phyloP scores from a whole-genome alignment of 1,139 yeast species.

The Debaryomyces fabryi region DNA sequence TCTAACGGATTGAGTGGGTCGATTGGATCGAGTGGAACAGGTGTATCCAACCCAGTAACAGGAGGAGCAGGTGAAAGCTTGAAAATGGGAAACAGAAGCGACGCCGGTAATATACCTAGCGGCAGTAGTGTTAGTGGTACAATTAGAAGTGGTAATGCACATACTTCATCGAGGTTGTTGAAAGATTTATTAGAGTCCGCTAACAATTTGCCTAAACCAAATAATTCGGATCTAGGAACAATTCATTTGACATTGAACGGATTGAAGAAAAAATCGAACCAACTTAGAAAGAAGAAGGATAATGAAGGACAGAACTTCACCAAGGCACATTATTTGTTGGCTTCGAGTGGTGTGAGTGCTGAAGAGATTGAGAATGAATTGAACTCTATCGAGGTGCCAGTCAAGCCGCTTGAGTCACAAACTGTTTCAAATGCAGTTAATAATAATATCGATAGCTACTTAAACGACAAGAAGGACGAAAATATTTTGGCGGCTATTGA shows the following conservation, averaged over 20 bases:
- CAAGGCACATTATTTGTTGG: conserved; percentile 87
- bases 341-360: conserved; percentile 87
- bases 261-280: conserved; percentile 69
- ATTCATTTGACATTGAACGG: conserved; percentile 78
- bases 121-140: not conserved
- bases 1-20: conserved; percentile 4
- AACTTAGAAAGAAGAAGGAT: conserved; percentile 51
- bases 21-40: not conserved
- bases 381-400: conserved; percentile 36
- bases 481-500: conserved; percentile 83
- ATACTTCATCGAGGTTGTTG: conserved; percentile 29
- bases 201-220: conserved; percentile 64
- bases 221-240: conserved; percentile 64
- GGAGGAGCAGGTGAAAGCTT: not conserved
- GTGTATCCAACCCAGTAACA: not conserved
- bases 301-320: conserved; percentile 55
- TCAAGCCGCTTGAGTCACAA: conserved; percentile 10
- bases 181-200: conserved; percentile 75
- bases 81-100: not conserved
- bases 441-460: conserved; percentile 51
- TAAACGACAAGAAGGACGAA: conserved; percentile 76
- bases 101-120: not conserved
- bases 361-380: conserved; percentile 81
- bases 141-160: not conserved
- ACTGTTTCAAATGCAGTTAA: conserved; percentile 9